phyloP scores from a whole-genome alignment of 208 protist genomes.

The Endotrypanum monterogeii region DNA sequence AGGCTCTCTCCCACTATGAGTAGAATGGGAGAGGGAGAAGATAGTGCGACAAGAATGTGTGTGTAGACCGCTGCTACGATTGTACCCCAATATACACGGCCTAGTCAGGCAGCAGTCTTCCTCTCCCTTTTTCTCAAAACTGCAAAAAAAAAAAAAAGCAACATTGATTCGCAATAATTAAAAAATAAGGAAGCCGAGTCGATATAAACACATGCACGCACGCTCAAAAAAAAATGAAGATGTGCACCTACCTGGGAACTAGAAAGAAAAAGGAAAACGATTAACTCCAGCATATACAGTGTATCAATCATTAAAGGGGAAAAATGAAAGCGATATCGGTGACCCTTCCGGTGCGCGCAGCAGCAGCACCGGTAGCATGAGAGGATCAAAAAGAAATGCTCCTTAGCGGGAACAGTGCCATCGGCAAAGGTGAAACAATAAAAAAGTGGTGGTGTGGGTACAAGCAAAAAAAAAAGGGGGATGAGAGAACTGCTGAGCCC shows the following conservation, averaged over 20 bases:
- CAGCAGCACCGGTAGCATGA: neutral
- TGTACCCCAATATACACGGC: neutral
- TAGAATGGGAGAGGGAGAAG: neutral
- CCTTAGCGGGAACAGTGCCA: neutral
- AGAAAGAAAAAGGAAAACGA: neutral
- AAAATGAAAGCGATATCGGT: neutral
- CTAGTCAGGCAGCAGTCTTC: neutral
- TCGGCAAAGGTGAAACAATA: neutral
- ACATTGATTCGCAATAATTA: neutral
- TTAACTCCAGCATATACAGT: neutral
- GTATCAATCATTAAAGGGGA: neutral
- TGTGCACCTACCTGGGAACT: neutral
- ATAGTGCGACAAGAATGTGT: neutral
- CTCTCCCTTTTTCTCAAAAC: neutral
- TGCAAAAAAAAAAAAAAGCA: conserved; percentile 3
- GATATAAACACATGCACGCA: neutral
- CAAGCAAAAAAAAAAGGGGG: neutral
- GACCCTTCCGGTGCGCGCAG: neutral
- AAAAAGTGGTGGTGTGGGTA: neutral
- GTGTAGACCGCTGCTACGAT: neutral
- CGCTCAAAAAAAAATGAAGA: neutral
- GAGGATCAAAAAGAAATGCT: neutral
- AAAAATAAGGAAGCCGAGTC: conserved; percentile 1
- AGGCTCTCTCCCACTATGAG: neutral
- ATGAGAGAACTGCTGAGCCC: neutral